These are phyloP conservation scores for Olyra latifolia DNA, from an alignment of 176 grass and related monocot genomes.

Conservation along the genomic window DNA sequence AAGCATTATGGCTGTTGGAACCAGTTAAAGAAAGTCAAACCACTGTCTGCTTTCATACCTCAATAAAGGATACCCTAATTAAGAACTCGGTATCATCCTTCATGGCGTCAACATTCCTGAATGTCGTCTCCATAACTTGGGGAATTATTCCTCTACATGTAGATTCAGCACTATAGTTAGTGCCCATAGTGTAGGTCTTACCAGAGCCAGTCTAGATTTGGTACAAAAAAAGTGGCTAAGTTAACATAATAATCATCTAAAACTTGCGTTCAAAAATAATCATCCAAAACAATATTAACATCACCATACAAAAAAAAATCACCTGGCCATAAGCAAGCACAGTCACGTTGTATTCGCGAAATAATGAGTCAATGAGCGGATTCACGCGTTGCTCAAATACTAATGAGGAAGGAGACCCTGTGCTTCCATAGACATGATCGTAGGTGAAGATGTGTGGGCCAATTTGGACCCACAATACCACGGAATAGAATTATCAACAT, in stretches of 20 bases:
- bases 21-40: neutral
- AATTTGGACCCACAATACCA: conserved; percentile 65
- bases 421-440: conserved; percentile 78
- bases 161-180: conserved; percentile 61
- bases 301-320: neutral
- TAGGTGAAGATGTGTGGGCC: conserved; percentile 77
- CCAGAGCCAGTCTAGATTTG: conserved; percentile 82
- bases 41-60: conserved; percentile 45
- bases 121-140: conserved; percentile 95
- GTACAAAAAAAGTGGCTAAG: conserved; percentile 27
- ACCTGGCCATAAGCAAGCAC: conserved; percentile 98
- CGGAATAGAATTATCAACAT: conserved; percentile 4
- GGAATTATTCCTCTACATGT: conserved; percentile 87
- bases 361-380: conserved; percentile 72
- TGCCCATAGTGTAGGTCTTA: conserved; percentile 98
- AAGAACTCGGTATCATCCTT: conserved; percentile 65
- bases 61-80: conserved; percentile 96
- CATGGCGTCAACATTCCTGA: conserved; percentile 63
- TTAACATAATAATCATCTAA: conserved; percentile 12
- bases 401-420: conserved; percentile 46
- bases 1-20: conserved; percentile 8
- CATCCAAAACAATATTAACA: conserved; percentile 29
- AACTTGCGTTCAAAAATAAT: too few relatives aligned
- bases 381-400: conserved; percentile 77
- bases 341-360: conserved; percentile 88